phyloP scores from a whole-genome alignment of 495 filamentous ascomycete genomes.

The Neurospora africana region DNA sequence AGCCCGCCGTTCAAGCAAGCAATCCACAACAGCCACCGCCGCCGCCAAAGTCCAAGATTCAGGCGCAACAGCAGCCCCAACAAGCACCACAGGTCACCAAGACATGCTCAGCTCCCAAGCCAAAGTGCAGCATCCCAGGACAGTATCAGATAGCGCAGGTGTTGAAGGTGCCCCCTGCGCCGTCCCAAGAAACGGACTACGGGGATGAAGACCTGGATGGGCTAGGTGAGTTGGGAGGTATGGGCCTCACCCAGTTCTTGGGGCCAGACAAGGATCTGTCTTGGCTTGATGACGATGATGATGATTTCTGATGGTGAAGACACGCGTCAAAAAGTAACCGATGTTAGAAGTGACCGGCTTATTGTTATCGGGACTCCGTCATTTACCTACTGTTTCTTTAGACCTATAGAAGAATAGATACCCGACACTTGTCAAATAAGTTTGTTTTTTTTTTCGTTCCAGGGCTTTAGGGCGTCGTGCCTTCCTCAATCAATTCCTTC shows the following conservation, averaged over 20 bases:
- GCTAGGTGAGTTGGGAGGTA: constrained; percentile 1
- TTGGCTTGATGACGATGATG: not conserved
- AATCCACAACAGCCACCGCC: not conserved
- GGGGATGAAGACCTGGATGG: constrained; percentile 28
- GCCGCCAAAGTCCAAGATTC: not conserved
- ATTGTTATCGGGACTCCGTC: not conserved
- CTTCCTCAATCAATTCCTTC: too few relatives aligned
- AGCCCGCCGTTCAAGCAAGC: not conserved
- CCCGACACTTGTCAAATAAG: not conserved
- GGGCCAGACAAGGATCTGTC: not conserved
- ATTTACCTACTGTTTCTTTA: not conserved
- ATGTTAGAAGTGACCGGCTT: not conserved
- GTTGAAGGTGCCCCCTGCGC: not conserved
- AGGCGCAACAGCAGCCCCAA: not conserved
- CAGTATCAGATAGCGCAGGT: not conserved
- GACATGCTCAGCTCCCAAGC: not conserved
- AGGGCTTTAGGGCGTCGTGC: not conserved
- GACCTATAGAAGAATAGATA: not conserved
- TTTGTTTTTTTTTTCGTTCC: not conserved
- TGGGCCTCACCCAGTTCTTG: constrained; percentile 1
- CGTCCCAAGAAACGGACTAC: constrained; percentile 35
- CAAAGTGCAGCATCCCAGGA: not conserved
- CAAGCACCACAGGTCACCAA: not conserved
- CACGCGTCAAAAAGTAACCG: not conserved
- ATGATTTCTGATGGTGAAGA: not conserved